Evolutionary conservation across 1,284 basidiomycete genomes (phyloP), one percentile per base, ranked within the genome.

Genomic region (Rhodotorula sp.): DNA sequence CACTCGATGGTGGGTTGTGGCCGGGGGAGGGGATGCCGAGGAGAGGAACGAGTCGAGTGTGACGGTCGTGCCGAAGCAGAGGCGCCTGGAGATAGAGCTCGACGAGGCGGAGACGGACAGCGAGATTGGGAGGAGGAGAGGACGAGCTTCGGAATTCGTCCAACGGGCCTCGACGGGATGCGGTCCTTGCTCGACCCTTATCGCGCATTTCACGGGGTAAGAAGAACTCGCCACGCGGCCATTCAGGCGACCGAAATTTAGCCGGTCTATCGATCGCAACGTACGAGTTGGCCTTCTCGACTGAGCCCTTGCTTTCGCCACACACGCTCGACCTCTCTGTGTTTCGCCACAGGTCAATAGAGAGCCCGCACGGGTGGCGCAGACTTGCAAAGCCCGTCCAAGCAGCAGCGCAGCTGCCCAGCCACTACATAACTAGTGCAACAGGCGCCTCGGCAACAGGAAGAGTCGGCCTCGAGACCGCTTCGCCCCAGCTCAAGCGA

Each of bases 101-200:
- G 60, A 23, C 12, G 18, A 16, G 26, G 54, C 54, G 54, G 54
- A 56, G 26, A 29, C n/a, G 29, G 34, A 46, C 43, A 43, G 39
- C n/a, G 14, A 47, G 39, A 29, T 39, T 31, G 34, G 51, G 34
- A 63, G 62, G 51, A 46, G 39, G 58, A 29, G 43, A 43, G 63
- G 54, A n/a, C n/a, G 26, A 26, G 26, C n/a, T 54, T 56, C 54
- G 54, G 54, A 16, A 29, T 26, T 31, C 29, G 26, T 29, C 16
- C n/a, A 16, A 56, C 54, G 47, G 61, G n/a, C 56, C 46, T 29
- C 26, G 47, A 51, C 52, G 46, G 60, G 49, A 49, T 16, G 54
- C 54, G 54, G 54, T 26, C 54, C 15, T 16, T 56, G 54, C 54
- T 56, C 54, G 54, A 43, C 39, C 39, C 54, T 56, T 56, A 56